Base-by-base conservation (phyloP, 176 grass and related monocot genomes). In the Bolboschoenus planiculmis region DNA sequence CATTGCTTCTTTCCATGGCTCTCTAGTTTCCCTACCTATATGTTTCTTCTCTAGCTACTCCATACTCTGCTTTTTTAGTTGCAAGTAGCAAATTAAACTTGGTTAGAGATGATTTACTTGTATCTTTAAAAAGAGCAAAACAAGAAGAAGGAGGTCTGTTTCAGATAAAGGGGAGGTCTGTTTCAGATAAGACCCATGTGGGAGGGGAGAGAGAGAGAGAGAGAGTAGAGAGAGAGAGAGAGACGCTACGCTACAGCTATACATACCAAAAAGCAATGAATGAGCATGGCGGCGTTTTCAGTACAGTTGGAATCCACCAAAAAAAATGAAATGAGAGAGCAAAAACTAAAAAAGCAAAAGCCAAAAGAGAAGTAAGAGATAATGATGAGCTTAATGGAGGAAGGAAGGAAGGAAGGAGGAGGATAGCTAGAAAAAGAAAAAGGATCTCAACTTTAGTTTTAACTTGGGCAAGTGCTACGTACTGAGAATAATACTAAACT, bases 231-330 rank as follows among this genome's bases (percentile, higher is more conserved):
- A 37, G 56, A 62, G 58, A 64, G 59, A 82, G 57, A 48, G 15
- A 51, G 50, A 53, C 50, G 50, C 50, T 53, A 53, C 10, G 31
- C 79, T 82, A 82, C 79, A 82, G 56, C 36, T 64, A 82, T 42
- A 65, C 80, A 44, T 48, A 82, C 56, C 56, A 82, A 82, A 50
- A 82, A 4, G 80, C 80, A 82, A 82, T 66, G 80, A 82, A 82
- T 82, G 80, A n/a, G 23, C 24, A 65, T 26, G 10, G 51, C 79
- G 57, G 39, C 80, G 35, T 82, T 82, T 65, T 82, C 58, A 75
- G 51, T 60, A 61, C 83, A 85, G 83, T 85, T 85, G 83, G 83
- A 61, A 85, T 72, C 83, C 67, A 85, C 83, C 51, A 47, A 76
- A 4, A 1, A 1, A 47, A 47, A 0, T 47, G 0, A 74, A 47